Percentiles rank a stretch among this genome's conserved stretches.
Conservation (phyloP, 129 eudicot genomes). For the Calendula officinalis region DNA sequence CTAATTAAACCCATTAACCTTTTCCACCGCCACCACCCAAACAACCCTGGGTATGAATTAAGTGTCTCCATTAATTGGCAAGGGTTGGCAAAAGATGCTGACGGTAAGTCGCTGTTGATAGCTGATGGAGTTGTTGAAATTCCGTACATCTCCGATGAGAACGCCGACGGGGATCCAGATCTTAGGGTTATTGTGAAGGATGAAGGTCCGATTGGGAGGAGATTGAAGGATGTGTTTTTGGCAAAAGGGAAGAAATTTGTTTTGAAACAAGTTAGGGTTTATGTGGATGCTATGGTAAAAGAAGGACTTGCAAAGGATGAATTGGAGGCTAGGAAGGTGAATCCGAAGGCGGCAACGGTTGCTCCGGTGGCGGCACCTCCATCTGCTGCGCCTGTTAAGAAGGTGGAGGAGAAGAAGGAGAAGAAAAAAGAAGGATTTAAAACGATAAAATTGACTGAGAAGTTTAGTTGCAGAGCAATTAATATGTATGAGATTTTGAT, state of each 20-base stretch:
- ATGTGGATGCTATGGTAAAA: conserved; percentile 79
- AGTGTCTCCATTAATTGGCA: conserved; percentile 51
- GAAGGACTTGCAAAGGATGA: conserved; percentile 96
- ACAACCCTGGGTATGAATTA: conserved; percentile 91
- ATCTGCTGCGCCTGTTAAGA: conserved; percentile 17
- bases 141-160: conserved; percentile 83
- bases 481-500: conserved; percentile 89
- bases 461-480: conserved; percentile 80
- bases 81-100: conserved; percentile 61
- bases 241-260: conserved; percentile 65
- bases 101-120: conserved; percentile 30
- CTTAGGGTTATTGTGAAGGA: conserved; percentile 62
- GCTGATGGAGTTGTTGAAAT: conserved; percentile 66
- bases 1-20: too few relatives aligned
- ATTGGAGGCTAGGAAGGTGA: conserved; percentile 72
- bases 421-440: conserved; percentile 75
- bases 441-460: conserved; percentile 76
- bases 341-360: conserved; percentile 17
- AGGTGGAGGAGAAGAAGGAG: conserved; percentile 35
- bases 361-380: neutral
- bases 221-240: conserved; percentile 75
- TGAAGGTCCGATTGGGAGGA: conserved; percentile 73
- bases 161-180: conserved; percentile 96
- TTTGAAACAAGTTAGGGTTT: conserved; percentile 66
- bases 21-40: too few relatives aligned